phyloP scores from a whole-genome alignment of 2,329 filamentous ascomycete species.

The Dothideomycetidae sp. region DNA sequence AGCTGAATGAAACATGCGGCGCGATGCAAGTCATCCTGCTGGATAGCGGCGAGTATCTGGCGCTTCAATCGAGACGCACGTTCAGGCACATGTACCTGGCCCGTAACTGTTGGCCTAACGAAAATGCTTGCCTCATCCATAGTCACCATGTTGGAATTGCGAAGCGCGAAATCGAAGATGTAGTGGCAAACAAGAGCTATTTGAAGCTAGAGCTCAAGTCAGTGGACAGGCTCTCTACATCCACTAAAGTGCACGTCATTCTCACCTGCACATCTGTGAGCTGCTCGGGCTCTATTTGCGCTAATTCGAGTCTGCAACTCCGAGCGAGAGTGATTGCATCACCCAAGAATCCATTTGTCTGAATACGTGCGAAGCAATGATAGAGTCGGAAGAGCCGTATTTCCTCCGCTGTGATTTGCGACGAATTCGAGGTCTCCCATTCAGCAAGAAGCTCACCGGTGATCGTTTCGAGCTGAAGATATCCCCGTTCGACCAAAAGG shows the following conservation, averaged over 20 bases:
- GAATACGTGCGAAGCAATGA: background rate
- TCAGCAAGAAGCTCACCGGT: background rate
- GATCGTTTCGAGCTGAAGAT: background rate
- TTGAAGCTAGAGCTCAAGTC: background rate
- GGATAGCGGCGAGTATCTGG: background rate
- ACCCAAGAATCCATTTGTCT: background rate
- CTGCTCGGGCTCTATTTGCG: too few relatives aligned
- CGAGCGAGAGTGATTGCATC: too few relatives aligned
- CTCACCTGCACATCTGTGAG: background rate
- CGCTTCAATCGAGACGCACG: background rate
- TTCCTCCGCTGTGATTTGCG: background rate
- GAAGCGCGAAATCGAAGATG: background rate
- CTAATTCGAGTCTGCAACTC: too few relatives aligned
- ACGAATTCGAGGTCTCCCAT: background rate
- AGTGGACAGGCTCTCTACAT: too few relatives aligned
- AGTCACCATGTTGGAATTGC: background rate
- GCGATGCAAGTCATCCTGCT: background rate
- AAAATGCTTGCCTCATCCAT: background rate
- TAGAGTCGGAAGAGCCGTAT: background rate
- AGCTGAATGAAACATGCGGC: background rate
- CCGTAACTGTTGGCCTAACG: background rate
- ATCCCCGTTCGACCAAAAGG: background rate
- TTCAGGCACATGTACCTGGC: background rate
- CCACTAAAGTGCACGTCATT: too few relatives aligned
- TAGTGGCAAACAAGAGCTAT: background rate